Evolutionary conservation across 495 filamentous ascomycete genomes (phyloP), one percentile per base, ranked within the genome.

Genomic region (Penicillium coprophilum): DNA sequence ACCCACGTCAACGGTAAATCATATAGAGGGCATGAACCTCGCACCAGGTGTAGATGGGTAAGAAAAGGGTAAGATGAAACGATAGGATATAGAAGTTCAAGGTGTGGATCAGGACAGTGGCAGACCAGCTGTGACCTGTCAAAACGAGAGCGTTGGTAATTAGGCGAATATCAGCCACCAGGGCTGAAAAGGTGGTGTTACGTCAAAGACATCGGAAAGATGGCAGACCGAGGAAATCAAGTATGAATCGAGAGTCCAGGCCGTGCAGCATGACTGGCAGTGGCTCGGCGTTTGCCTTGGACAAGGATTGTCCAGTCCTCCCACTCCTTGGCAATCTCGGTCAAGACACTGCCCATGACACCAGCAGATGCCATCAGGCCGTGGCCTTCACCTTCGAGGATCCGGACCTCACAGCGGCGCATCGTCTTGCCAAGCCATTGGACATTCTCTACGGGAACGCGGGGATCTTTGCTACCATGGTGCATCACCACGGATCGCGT

Each of bases 381-480:
- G 65, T 99, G 94, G 4, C 91, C 92, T 69, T 99, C 94, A 6
- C 90, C 91, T 58, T 96, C 89, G 12, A 99, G 77, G 6, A 97
- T 82, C 11, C 94, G 79, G 17, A 99, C 91, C 70, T 97, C 94
- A 65, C 92, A 95, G 39, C 88, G 80, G 23, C 87, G 82, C 94
- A 98, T 97, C 36, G 86, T 91, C 67, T 92, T 91, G 21, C 91
- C 92, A 17, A 99, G 78, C 94, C 94, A 99, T 53, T 85, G 81
- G 21, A 96, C 90, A 69, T 97, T 99, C 38, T 96, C 95, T 17
- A 96, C 87, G 0, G 94, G 94, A 11, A 99, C 94, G 15, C 94
- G 82, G 7, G 88, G 92, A 61, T 99, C 94, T 63, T 87, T 87
- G 65, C 85, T 91, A 12, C 94, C 94, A 63, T 99, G 94, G 61